Percentiles rank a stretch among this genome's conserved stretches.
These are phyloP conservation scores for Colletotrichum somersetense DNA, from an alignment of 2,329 filamentous ascomycete genomes.

Conservation along the genomic window DNA sequence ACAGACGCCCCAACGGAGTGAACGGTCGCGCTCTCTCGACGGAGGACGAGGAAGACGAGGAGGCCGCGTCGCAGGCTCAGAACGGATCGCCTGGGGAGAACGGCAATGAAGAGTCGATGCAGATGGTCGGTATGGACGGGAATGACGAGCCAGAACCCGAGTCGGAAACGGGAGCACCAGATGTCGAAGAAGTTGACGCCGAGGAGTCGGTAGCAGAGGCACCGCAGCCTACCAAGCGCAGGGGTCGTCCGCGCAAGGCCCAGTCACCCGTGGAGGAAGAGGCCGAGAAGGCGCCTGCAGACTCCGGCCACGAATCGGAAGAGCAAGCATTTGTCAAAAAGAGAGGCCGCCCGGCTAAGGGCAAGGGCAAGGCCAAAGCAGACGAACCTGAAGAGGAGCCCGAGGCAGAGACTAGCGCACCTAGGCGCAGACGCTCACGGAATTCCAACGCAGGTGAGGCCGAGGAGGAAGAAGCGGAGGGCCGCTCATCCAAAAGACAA, in stretches of 20 bases:
- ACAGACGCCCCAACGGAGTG: conserved; percentile 42
- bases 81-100: conserved; percentile 47
- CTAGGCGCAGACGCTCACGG: conserved; percentile 41
- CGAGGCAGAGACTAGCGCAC: conserved; percentile 31
- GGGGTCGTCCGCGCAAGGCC: conserved; percentile 36
- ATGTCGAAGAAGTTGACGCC: conserved; percentile 45
- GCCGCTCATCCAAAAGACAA: conserved; percentile 40
- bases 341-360: conserved; percentile 41
- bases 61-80: conserved; percentile 43
- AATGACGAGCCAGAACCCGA: conserved; percentile 48
- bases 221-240: conserved; percentile 32
- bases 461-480: conserved; percentile 39
- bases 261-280: conserved; percentile 30
- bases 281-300: conserved; percentile 27
- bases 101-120: conserved; percentile 56
- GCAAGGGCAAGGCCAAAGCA: conserved; percentile 40
- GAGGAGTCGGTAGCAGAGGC: conserved; percentile 36
- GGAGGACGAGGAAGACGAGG: conserved; percentile 49
- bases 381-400: conserved; percentile 42
- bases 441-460: conserved; percentile 30
- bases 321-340: conserved; percentile 36
- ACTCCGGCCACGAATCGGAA: conserved; percentile 46
- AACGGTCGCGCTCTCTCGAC: conserved; percentile 46
- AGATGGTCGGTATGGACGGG: conserved; percentile 52
- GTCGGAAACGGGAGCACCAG: conserved; percentile 48